Percentiles rank a stretch among this genome's conserved stretches.
These are phyloP conservation scores for Fraxinus nigra DNA, from an alignment of 305 asterid species.

Conservation along the genomic window DNA sequence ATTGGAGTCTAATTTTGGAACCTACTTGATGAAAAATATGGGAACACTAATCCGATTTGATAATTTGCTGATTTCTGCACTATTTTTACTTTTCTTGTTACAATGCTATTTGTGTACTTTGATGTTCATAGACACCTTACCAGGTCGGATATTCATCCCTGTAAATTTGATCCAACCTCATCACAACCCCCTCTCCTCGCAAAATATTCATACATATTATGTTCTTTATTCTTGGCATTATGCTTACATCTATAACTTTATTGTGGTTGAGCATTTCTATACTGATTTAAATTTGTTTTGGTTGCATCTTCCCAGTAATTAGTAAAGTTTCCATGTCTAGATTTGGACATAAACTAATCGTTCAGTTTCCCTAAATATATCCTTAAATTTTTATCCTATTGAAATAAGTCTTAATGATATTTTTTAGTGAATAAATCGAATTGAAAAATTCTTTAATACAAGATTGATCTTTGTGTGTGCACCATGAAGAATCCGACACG, in stretches of 20 bases:
- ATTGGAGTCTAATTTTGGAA: not conserved
- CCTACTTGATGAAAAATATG: not conserved
- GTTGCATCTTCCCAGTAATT: not conserved
- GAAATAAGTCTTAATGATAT: too few species aligned
- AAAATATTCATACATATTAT: not conserved
- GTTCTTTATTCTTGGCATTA: not conserved
- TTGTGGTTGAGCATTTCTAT: not conserved
- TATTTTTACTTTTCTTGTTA: not conserved
- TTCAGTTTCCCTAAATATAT: not conserved
- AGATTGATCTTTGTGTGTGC: too few species aligned
- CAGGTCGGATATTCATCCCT: constrained; percentile 32
- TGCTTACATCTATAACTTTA: not conserved
- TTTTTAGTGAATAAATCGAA: too few species aligned
- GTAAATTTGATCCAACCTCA: not conserved
- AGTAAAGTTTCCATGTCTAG: not conserved
- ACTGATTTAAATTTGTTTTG: not conserved
- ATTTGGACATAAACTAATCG: not conserved
- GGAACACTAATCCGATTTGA: not conserved
- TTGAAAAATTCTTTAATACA: too few species aligned
- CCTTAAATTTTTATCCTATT: too few species aligned
- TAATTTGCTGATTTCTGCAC: not conserved
- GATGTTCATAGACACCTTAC: constrained; percentile 91
- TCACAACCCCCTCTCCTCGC: not conserved
- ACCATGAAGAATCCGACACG: too few species aligned
- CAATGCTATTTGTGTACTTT: constrained; percentile 17